phyloP scores from a whole-genome alignment of 495 filamentous ascomycete genomes.

The Neurospora sp. region DNA sequence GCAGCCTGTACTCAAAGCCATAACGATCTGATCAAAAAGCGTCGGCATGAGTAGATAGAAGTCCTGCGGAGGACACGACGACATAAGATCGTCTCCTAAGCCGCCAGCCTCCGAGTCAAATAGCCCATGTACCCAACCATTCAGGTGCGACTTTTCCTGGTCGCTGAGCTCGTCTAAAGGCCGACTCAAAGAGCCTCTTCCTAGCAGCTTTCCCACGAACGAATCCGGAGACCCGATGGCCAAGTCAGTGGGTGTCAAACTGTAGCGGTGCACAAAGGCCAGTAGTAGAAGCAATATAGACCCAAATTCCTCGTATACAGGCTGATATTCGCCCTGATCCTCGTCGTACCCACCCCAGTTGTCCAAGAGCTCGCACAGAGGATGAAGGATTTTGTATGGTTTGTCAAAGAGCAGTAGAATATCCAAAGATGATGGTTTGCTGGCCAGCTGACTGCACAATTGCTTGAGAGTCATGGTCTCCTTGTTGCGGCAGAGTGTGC shows the following conservation, averaged over 20 bases:
- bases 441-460: constrained; percentile 69
- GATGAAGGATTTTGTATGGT: constrained; percentile 63
- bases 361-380: constrained; percentile 76
- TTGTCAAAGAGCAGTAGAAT: constrained; percentile 79
- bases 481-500: constrained; percentile 64
- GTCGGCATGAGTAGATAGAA: constrained; percentile 90
- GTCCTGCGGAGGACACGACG: constrained; percentile 81
- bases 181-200: constrained; percentile 49
- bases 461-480: constrained; percentile 87
- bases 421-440: constrained; percentile 70
- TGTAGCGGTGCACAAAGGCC: constrained; percentile 76
- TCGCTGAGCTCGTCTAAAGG: constrained; percentile 56
- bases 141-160: constrained; percentile 67
- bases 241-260: constrained; percentile 57
- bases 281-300: constrained; percentile 76
- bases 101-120: constrained; percentile 74
- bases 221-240: constrained; percentile 49
- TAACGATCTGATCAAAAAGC: constrained; percentile 73
- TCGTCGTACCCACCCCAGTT: constrained; percentile 81
- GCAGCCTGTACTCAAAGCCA: constrained; percentile 59
- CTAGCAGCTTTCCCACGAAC: constrained; percentile 71
- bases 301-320: constrained; percentile 93
- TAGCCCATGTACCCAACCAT: constrained; percentile 76
- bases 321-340: constrained; percentile 90
- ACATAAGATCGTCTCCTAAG: constrained; percentile 74